Conservation (phyloP, 495 filamentous ascomycete species). For the Podospora bellae-mahoneyi region DNA sequence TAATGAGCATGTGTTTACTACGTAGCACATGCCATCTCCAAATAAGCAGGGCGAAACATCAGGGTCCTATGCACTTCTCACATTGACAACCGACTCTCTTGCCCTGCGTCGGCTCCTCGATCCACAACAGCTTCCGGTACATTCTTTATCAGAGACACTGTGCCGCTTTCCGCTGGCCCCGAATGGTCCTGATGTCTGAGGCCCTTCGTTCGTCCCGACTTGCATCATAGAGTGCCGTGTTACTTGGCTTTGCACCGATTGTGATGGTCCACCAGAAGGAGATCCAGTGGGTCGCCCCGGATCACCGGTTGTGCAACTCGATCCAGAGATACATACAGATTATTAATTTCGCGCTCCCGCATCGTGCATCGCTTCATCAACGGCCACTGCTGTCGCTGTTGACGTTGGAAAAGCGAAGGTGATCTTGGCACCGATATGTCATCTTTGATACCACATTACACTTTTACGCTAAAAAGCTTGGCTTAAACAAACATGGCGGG, state of each 20-base stretch:
- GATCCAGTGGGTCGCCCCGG: not conserved
- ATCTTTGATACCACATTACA: not conserved
- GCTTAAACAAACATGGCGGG: slow-evolving; percentile 5
- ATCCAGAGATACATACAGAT: not conserved
- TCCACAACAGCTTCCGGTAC: slow-evolving; percentile 8
- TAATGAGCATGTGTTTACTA: not conserved
- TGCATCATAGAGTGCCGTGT: not conserved
- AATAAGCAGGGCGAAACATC: not conserved
- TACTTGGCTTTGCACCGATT: not conserved
- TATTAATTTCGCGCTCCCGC: not conserved
- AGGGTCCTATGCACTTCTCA: not conserved
- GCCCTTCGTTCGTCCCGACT: not conserved
- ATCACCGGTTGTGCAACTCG: slow-evolving; percentile 5
- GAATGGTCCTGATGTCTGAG: not conserved
- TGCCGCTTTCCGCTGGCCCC: slow-evolving; percentile 1
- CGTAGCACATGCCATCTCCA: not conserved
- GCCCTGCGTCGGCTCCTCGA: not conserved
- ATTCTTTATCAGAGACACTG: slow-evolving; percentile 8
- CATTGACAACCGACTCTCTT: not conserved
- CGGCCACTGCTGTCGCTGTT: not conserved
- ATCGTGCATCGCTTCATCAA: not conserved
- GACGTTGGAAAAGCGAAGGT: not conserved
- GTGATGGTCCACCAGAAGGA: slow-evolving; percentile 2
- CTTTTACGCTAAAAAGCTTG: slow-evolving; percentile 13
- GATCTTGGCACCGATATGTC: slow-evolving; percentile 10